Percentiles rank a stretch among this genome's conserved stretches.
These are phyloP conservation scores for Kodamaea jinghongensis DNA, from an alignment of 805 yeast genomes.

Conservation along the genomic window DNA sequence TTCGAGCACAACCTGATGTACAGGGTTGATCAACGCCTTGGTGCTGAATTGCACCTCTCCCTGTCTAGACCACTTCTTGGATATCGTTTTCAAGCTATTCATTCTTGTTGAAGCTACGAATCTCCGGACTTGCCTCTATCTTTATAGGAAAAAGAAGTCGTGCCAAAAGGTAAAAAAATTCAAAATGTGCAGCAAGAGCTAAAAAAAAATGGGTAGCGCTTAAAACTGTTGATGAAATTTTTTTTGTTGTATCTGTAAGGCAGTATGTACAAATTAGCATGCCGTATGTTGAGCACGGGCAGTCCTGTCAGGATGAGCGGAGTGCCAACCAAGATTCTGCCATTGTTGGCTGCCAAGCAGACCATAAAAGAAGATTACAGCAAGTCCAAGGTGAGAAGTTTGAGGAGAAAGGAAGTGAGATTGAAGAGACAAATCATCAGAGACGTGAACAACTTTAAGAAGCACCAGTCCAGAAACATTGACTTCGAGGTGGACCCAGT, in stretches of 20 bases:
- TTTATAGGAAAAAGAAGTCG: slow-evolving; percentile 3
- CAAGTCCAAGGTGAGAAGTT: slow-evolving; percentile 29
- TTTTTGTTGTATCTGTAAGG: not conserved
- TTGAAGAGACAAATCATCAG: slow-evolving; percentile 40
- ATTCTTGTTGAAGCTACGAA: no score
- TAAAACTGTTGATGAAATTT: slow-evolving; percentile 7
- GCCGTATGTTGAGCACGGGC: slow-evolving; percentile 19
- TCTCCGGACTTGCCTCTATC: not conserved
- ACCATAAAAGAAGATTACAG: slow-evolving; percentile 31
- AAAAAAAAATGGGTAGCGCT: no score
- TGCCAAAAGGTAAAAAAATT: slow-evolving; percentile 7
- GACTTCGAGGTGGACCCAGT: slow-evolving; percentile 71
- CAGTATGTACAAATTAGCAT: slow-evolving; percentile 8
- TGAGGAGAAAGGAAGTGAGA: slow-evolving; percentile 38
- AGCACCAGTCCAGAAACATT: slow-evolving; percentile 31
- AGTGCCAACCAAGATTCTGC: slow-evolving; percentile 15
- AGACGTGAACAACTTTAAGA: slow-evolving; percentile 41
- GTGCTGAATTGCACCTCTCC: slow-evolving; percentile 8
- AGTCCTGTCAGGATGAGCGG: slow-evolving; percentile 12
- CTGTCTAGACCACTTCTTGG: slow-evolving; percentile 20
- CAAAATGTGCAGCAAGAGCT: no score
- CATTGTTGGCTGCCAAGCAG: slow-evolving; percentile 37
- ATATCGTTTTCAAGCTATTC: slow-evolving; percentile 6
- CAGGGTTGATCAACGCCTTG: slow-evolving; percentile 16
- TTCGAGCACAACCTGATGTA: slow-evolving; percentile 12